Evolutionary conservation across 2,329 filamentous ascomycete species (phyloP), one percentile per base, ranked within the genome.

Genomic region (Talaromyces sp.): DNA sequence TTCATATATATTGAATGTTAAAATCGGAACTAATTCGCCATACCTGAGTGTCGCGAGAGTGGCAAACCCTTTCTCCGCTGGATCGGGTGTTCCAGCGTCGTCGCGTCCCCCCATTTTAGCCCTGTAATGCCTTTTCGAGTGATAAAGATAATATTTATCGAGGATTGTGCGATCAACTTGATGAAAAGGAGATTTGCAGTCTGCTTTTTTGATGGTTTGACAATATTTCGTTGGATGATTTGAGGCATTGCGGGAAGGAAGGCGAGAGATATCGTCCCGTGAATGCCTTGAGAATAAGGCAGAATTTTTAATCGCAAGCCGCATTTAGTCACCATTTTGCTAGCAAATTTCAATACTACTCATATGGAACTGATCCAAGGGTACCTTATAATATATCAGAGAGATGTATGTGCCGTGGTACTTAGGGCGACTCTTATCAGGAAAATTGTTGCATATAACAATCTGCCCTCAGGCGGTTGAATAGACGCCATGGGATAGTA

Each of bases 31-130:
- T 59, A 58, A 52, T 43, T 5, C 62, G 70, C 80, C 87, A 73
- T 83, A 91, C 90, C 87, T 86, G 71, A 98, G 84, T 35, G 93
- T 94, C 71, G 92, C 90, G 68, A 95, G 82, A 41, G 93, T 97
- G 70, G 93, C 93, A 74, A 89, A 89, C 64, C 93, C 90, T 75
- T 89, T 96, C 77, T 94, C 86, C 37, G 87, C 82, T 62, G 86
- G 85, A 68, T 84, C 84, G 52, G 85, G 85, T 47, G 84, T 86
- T 71, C 80, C 82, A 66, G 79, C 80, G 73, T 87, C 85, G 65
- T 87, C 85, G 69, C 83, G 80, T 70, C 81, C 83, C 70, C 82
- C 85, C 86, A 88, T 87, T 62, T 62, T 77, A 68, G 63, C 66
- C 35, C 39, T 17, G 33, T 37, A 35, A 13, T 56, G 43, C 62